Evolutionary conservation across 148 eudicot species (phyloP).

Genomic region (Drosera capensis): DNA sequence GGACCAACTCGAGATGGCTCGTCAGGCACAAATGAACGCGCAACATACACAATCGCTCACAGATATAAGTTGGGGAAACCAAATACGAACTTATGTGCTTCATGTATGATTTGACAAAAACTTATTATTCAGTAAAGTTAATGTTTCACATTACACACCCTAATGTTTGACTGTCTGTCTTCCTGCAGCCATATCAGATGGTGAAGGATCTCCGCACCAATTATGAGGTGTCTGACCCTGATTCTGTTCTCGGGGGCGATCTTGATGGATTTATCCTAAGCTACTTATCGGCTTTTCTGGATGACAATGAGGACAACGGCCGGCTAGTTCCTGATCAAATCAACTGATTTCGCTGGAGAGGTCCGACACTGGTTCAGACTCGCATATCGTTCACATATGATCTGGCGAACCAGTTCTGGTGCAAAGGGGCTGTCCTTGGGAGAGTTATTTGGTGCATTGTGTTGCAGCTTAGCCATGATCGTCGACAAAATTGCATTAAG

Average conservation of each 20-base stretch:
- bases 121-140: neutral
- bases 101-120: slow-evolving; percentile 34
- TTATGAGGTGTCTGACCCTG: slow-evolving; percentile 87
- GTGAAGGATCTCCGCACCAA: slow-evolving; percentile 92
- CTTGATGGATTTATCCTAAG: slow-evolving; percentile 79
- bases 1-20: slow-evolving; percentile 90
- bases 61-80: slow-evolving; percentile 89
- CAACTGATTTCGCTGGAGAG: neutral
- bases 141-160: neutral
- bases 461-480: too few species aligned
- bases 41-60: slow-evolving; percentile 88
- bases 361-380: too few species aligned
- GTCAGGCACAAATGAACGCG: slow-evolving; percentile 83
- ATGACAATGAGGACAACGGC: slow-evolving; percentile 36
- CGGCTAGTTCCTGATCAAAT: neutral
- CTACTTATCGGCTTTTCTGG: slow-evolving; percentile 58
- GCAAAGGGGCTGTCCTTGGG: too few species aligned
- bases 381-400: too few species aligned
- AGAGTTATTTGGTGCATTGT: too few species aligned
- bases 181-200: slow-evolving; percentile 86
- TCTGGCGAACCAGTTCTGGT: too few species aligned
- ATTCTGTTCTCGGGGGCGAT: slow-evolving; percentile 84
- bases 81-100: slow-evolving; percentile 79
- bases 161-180: neutral
- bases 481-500: too few species aligned